phyloP scores from a whole-genome alignment of 2,329 filamentous ascomycete genomes.

The Macrophomina tecta region DNA sequence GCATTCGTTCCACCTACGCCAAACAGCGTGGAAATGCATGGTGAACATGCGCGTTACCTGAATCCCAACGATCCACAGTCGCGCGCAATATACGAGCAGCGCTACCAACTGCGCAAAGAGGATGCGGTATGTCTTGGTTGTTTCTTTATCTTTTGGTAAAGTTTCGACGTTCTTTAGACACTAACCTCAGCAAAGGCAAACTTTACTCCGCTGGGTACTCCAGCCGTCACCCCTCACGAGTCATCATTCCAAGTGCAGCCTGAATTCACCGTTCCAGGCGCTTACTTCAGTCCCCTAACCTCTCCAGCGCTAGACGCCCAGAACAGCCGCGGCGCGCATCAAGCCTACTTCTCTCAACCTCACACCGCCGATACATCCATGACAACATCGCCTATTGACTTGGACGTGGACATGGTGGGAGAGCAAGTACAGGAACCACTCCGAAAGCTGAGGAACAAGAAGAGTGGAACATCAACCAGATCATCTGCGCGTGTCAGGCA shows the following conservation, averaged over 20 bases:
- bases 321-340: conserved; percentile 53
- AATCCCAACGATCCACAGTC: conserved; percentile 62
- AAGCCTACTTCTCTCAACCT: conserved; percentile 29
- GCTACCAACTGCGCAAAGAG: conserved; percentile 70
- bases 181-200: conserved; percentile 61
- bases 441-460: conserved; percentile 53
- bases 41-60: conserved; percentile 62
- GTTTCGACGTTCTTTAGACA: not conserved
- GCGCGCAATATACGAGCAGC: conserved; percentile 68
- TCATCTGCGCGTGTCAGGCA: conserved; percentile 62
- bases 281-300: conserved; percentile 83
- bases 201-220: conserved; percentile 81
- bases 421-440: conserved; percentile 42
- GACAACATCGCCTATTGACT: conserved; percentile 55
- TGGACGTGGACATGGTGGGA: conserved; percentile 53
- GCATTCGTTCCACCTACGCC: conserved; percentile 73
- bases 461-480: conserved; percentile 50
- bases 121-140: conserved; percentile 60
- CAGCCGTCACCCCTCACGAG: conserved; percentile 82
- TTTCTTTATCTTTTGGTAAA: conserved; percentile 38
- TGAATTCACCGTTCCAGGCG: conserved; percentile 67
- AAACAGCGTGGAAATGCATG: conserved; percentile 77
- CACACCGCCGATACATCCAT: conserved; percentile 51
- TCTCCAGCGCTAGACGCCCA: conserved; percentile 81
- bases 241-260: conserved; percentile 65